These are phyloP conservation scores for Globisporangium perplexum DNA, from an alignment of 352 stramenopile species.

Conservation along the genomic window DNA sequence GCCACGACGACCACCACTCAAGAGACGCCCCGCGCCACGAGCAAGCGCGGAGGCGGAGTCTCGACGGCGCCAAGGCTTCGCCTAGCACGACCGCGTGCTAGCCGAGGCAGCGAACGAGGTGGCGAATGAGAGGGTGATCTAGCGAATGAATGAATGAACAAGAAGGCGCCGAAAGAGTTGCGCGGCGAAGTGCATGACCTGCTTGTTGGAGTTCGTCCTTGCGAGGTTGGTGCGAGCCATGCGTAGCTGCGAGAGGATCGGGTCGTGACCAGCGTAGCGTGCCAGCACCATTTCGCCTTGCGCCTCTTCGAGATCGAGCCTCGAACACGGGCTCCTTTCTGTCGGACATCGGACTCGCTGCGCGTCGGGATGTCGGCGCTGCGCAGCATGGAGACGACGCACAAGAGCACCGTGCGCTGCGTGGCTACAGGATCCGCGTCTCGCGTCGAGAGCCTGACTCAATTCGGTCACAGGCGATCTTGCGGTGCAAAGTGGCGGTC, in stretches of 20 bases:
- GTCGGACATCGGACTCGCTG: not conserved
- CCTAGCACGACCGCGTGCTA: not conserved
- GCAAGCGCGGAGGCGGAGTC: not conserved
- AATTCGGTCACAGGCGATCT: slow-evolving; percentile 49
- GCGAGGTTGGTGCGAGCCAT: no score
- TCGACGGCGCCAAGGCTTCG: not conserved
- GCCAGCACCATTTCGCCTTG: no score
- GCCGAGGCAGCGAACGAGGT: not conserved
- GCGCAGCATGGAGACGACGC: slow-evolving; percentile 88
- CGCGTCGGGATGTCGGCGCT: slow-evolving; percentile 57
- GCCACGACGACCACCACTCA: not conserved
- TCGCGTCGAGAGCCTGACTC: not conserved
- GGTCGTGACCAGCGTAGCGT: no score
- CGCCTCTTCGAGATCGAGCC: not conserved
- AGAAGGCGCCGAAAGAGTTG: no score
- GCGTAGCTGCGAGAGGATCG: no score
- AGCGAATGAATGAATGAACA: not conserved
- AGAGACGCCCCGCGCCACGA: not conserved
- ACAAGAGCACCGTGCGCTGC: slow-evolving; percentile 74
- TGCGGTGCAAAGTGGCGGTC: slow-evolving; percentile 89
- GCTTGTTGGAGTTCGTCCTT: no score
- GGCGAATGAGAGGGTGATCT: no score
- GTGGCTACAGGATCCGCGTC: not conserved
- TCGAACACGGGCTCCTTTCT: not conserved
- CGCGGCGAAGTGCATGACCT: no score